Evolutionary conservation across 805 yeast species (phyloP), one percentile per base, ranked within the genome.

Genomic region (Metschnikowia drakensbergensis): DNA sequence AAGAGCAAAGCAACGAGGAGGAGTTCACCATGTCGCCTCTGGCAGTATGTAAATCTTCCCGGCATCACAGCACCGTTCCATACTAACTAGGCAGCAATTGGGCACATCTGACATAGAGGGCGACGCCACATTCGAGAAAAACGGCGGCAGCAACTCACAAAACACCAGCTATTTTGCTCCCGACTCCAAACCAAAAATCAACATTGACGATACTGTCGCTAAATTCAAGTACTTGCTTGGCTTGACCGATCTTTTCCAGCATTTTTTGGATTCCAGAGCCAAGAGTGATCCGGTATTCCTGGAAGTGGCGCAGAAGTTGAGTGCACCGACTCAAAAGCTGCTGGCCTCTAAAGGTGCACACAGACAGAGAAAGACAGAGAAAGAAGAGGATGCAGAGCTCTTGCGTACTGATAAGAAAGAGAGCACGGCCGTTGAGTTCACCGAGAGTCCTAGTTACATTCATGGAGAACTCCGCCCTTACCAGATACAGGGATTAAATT

Each of bases 401-500:
- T 71, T 90, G 67, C 74, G 81, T 54, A 84, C 84, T 41, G 82
- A 78, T 48, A 59, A 64, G 38, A 39, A 60, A 28, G 53, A 63
- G 2, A 47, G 60, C 7, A 43, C 52, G 6, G 72, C 71, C 34
- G 70, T 70, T 37, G 83, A 77, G 56, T 78, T 79, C 55, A 69
- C 78, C 4, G 80, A 76, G 46, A 68, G 75, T 51, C 83, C 84
- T 1, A 63, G 67, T 1, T 80, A 75, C 57, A 63, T 87, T 25
- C 61, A 70, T 8, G 95, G 95, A 37, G 59, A 62, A 36, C 64
- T 86, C 49, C 76, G 95, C 58, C 83, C 86, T 3, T 86, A 86
- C 61, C 95, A 86, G 66, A 75, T 86, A 53, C 90, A 84, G 63
- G 95, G 94, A 53, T 69, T 86, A 52, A 86, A 86, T 63, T 86